These are phyloP conservation scores for Globisporangium barbulae DNA, from an alignment of 352 stramenopile genomes.

Conservation along the genomic window DNA sequence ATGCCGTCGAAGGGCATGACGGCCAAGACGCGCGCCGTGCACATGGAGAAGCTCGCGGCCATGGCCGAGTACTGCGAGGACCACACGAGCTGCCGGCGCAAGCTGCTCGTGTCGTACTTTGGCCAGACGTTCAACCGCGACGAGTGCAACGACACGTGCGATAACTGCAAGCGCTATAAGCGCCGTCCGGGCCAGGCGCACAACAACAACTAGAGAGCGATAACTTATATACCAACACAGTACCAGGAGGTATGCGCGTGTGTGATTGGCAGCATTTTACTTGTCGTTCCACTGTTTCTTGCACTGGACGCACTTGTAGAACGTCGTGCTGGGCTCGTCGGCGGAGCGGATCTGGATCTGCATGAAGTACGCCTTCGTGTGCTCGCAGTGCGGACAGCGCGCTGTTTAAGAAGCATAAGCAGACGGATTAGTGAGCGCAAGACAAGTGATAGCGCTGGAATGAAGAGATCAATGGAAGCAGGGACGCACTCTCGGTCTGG, in stretches of 20 bases:
- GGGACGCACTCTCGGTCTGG: conserved; percentile 90
- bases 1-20: conserved; percentile 81
- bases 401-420: conserved; percentile 30
- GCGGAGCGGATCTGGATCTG: conserved; percentile 99
- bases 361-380: conserved; percentile 99
- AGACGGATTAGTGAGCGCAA: conserved; percentile 3
- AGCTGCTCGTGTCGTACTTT: conserved; percentile 79
- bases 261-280: conserved; percentile 8
- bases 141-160: conserved; percentile 44
- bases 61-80: conserved; percentile 84
- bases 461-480: not conserved
- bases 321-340: conserved; percentile 98
- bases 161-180: conserved; percentile 17
- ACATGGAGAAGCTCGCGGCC: conserved; percentile 73
- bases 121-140: conserved; percentile 66
- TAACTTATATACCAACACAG: not conserved
- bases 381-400: conserved; percentile 93
- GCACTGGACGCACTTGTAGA: conserved; percentile 99
- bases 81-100: conserved; percentile 65
- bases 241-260: not conserved
- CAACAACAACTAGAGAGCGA: conserved; percentile 9
- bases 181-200: conserved; percentile 2
- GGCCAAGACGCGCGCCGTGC: conserved; percentile 57
- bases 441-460: not conserved
- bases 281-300: conserved; percentile 96